Percentiles rank a stretch among this genome's conserved stretches.
Conservation (phyloP, 306 rosid genomes). For the Cercis canadensis region DNA sequence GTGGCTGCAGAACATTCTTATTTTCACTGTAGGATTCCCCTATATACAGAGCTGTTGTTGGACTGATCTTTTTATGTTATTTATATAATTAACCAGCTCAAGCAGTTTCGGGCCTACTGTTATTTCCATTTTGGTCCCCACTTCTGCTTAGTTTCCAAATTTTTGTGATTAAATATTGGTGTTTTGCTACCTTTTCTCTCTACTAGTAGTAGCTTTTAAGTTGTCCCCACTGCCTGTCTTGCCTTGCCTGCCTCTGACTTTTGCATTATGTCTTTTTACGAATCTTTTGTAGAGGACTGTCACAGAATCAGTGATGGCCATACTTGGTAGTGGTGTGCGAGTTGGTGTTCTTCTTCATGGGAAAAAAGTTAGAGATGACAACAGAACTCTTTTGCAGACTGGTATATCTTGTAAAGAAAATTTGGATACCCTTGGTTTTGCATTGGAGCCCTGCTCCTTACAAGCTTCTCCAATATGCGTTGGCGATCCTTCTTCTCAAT, state of each 20-base stretch:
- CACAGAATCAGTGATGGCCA: conserved; percentile 79
- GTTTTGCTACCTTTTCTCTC: neutral
- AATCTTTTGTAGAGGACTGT: conserved; percentile 67
- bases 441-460: conserved; percentile 69
- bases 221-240: neutral
- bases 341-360: conserved; percentile 82
- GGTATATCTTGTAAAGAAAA: conserved; percentile 81
- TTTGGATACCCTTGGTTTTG: conserved; percentile 70
- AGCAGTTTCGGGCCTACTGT: neutral
- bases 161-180: neutral
- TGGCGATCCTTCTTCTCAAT: conserved; percentile 52
- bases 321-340: conserved; percentile 71
- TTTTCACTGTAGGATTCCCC: neutral
- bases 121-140: neutral
- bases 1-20: neutral
- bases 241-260: conserved; percentile 16
- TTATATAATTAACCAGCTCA: neutral
- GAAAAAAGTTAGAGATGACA: conserved; percentile 78
- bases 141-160: no score
- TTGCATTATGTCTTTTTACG: conserved; percentile 18
- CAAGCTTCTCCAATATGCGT: conserved; percentile 53
- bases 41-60: conserved; percentile 6
- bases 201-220: no score
- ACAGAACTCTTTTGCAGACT: conserved; percentile 75
- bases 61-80: neutral